These are phyloP conservation scores for Trypanosoma conorhini DNA, from an alignment of 208 protist genomes.

Conservation along the genomic window DNA sequence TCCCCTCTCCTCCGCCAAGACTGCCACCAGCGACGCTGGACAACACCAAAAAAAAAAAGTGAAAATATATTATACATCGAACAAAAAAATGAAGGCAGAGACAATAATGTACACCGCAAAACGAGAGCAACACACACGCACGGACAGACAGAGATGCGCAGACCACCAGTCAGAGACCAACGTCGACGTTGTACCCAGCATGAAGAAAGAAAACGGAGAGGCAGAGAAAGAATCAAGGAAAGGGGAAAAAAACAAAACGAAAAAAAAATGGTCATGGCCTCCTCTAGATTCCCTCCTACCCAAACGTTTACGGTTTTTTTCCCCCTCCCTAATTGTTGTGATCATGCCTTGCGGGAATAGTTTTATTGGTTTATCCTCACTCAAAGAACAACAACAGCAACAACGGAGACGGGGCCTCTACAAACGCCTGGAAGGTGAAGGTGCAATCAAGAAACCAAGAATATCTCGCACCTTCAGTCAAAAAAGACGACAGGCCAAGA, in stretches of 20 bases:
- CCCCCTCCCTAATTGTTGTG: neutral
- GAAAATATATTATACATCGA: too few relatives aligned
- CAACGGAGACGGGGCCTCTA: neutral
- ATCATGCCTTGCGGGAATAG: neutral
- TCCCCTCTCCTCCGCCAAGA: neutral
- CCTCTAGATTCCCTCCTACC: neutral
- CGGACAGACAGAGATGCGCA: conserved; percentile 5
- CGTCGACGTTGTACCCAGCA: neutral
- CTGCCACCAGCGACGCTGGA: neutral
- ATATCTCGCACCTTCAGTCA: neutral
- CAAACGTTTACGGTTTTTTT: neutral
- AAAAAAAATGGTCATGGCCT: neutral
- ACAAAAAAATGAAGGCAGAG: neutral
- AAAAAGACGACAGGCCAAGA: neutral
- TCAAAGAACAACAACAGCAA: neutral
- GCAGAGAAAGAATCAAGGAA: conserved; percentile 1
- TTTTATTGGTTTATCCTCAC: neutral
- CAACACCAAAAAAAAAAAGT: conserved; percentile 5
- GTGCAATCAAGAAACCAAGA: neutral
- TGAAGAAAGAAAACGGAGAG: conserved; percentile 13
- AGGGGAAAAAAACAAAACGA: neutral
- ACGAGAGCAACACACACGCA: neutral
- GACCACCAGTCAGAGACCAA: too few relatives aligned
- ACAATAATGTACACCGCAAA: neutral
- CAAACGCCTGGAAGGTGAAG: neutral